A percentile compares a stretch with the other conserved stretches of the same genome.
Conservation (phyloP, 768 basidiomycete species). For the Antrodiella citrinella region DNA sequence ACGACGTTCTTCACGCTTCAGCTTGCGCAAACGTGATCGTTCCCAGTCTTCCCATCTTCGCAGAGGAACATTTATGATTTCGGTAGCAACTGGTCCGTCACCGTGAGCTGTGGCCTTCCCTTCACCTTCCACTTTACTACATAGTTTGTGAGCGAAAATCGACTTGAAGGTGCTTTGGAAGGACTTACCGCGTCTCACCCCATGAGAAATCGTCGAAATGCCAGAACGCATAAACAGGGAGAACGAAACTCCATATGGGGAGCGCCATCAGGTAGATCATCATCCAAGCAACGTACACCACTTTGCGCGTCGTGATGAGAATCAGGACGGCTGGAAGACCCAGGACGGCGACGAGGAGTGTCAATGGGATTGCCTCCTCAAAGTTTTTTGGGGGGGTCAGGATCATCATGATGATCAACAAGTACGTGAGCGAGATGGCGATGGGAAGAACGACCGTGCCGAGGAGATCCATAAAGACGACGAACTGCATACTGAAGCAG, state of each 20-base stretch:
- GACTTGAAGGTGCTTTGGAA: background rate
- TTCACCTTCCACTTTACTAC: slow-evolving; percentile 93
- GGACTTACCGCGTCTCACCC: slow-evolving; percentile 89
- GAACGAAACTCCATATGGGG: slow-evolving; percentile 92
- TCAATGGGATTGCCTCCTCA: slow-evolving; percentile 87
- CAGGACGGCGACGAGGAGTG: slow-evolving; percentile 83
- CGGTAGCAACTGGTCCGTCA: slow-evolving; percentile 43
- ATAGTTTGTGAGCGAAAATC: slow-evolving; percentile 2
- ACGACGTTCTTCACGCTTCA: slow-evolving; percentile 79
- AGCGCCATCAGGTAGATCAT: slow-evolving; percentile 86
- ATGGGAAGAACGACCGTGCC: slow-evolving; percentile 91
- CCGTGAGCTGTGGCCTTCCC: slow-evolving; percentile 72
- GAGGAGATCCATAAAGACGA: slow-evolving; percentile 94
- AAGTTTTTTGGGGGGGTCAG: slow-evolving; percentile 77
- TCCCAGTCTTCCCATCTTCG: slow-evolving; percentile 99
- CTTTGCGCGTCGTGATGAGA: slow-evolving; percentile 87
- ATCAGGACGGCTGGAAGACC: slow-evolving; percentile 92
- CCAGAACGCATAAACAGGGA: slow-evolving; percentile 97
- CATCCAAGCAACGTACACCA: slow-evolving; percentile 99
- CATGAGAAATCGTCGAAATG: slow-evolving; percentile 99
- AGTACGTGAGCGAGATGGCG: slow-evolving; percentile 86
- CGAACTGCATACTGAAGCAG: slow-evolving; percentile 99
- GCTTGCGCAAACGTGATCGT: slow-evolving; percentile 83
- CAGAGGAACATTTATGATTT: slow-evolving; percentile 67
- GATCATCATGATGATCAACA: slow-evolving; percentile 75